Percentiles rank a stretch among this genome's conserved stretches.
phyloP scores from a whole-genome alignment of 1,284 basidiomycete genomes.

The Fomitopsis schrenkii region DNA sequence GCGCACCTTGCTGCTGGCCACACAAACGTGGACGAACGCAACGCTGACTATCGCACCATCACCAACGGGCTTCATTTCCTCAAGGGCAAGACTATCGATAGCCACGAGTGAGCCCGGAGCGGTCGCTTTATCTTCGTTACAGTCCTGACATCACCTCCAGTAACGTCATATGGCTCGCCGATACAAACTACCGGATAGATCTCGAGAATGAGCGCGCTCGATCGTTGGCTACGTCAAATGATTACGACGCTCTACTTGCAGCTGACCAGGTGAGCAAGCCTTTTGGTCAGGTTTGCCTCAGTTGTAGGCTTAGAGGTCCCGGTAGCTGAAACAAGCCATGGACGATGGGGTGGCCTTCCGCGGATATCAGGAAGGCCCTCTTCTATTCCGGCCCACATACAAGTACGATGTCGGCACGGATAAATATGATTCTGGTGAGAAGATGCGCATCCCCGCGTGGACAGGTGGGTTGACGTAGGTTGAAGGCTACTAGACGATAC shows the following conservation, averaged over 20 bases:
- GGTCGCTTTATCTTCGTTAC: background rate
- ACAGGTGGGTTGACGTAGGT: conserved; percentile 58
- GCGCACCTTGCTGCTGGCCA: conserved; percentile 96
- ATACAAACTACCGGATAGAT: conserved; percentile 94
- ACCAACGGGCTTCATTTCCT: conserved; percentile 79
- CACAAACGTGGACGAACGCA: conserved; percentile 84
- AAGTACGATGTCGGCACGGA: conserved; percentile 83
- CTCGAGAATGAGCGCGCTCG: conserved; percentile 82
- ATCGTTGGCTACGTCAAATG: conserved; percentile 53
- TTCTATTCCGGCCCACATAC: conserved; percentile 89
- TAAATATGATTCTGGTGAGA: conserved; percentile 93
- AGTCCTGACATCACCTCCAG: conserved; percentile 31
- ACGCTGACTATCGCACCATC: conserved; percentile 92
- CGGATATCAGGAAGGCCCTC: conserved; percentile 85
- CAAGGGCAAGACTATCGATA: conserved; percentile 83
- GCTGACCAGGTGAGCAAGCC: conserved; percentile 76
- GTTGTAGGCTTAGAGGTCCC: conserved; percentile 6
- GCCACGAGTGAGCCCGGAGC: conserved; percentile 73
- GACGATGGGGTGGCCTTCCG: conserved; percentile 69
- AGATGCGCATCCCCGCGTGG: conserved; percentile 96
- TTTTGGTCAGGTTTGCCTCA: background rate
- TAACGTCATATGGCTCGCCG: conserved; percentile 91
- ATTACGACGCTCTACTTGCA: conserved; percentile 71
- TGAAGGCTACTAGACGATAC: background rate
- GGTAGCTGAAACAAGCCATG: conserved; percentile 69